phyloP scores from a whole-genome alignment of 768 basidiomycete species.

The Tremella yokohamensis region DNA sequence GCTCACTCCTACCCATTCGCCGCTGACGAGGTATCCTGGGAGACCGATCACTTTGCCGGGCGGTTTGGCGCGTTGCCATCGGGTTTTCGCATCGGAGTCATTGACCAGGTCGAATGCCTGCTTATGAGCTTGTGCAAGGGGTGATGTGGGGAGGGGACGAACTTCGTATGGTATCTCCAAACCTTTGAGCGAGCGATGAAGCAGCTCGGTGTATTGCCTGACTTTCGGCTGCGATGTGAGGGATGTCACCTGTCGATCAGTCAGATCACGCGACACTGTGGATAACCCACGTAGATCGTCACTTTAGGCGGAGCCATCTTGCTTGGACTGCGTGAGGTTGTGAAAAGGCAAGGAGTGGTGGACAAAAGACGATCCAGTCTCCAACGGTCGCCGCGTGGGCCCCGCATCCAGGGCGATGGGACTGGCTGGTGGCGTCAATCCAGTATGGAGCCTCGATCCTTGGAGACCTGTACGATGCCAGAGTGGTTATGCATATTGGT shows the following conservation, averaged over 20 bases:
- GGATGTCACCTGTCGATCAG: conserved; percentile 27
- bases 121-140: neutral
- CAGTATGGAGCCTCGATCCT: no score
- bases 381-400: no score
- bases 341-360: no score
- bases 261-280: neutral
- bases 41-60: conserved; percentile 36
- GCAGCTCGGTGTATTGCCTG: conserved; percentile 36
- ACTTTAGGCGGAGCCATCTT: conserved; percentile 44
- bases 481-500: no score
- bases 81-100: conserved; percentile 41
- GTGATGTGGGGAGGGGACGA: conserved; percentile 2
- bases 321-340: neutral
- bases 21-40: conserved; percentile 45
- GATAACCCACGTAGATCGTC: conserved; percentile 40
- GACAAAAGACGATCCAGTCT: no score
- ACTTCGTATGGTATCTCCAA: conserved; percentile 44
- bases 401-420: no score
- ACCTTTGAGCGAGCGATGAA: conserved; percentile 35
- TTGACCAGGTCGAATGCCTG: conserved; percentile 41
- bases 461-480: no score
- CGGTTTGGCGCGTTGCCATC: conserved; percentile 46
- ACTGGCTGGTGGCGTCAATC: no score
- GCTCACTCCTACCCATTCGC: conserved; percentile 47
- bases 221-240: conserved; percentile 43